Evolutionary conservation across 2,329 filamentous ascomycete genomes (phyloP).

Genomic region (Trichoderma polysporum): DNA sequence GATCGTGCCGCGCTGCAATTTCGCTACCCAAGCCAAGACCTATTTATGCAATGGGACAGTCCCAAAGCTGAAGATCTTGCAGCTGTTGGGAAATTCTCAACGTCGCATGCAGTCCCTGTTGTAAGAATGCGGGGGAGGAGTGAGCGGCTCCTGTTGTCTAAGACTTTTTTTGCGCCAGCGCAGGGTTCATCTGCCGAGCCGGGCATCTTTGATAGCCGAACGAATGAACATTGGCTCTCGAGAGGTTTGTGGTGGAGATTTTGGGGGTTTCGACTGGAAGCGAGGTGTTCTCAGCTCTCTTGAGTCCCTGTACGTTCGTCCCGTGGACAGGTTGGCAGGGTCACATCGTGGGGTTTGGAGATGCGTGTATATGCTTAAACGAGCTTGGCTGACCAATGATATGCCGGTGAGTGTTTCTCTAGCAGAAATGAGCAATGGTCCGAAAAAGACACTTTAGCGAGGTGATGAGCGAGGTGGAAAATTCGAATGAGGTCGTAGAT

Average conservation of each 20-base stretch:
- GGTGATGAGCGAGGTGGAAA: not conserved
- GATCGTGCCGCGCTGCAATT: not conserved
- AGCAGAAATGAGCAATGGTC: not conserved
- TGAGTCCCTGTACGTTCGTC: slow-evolving; percentile 1
- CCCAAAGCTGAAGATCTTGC: not conserved
- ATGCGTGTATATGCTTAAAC: not conserved
- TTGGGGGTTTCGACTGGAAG: not conserved
- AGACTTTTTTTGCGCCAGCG: not conserved
- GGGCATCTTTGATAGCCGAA: not conserved
- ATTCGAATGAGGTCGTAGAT: not conserved
- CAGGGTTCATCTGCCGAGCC: slow-evolving; percentile 11
- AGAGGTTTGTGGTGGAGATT: not conserved
- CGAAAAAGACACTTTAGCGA: not conserved
- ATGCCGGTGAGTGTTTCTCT: too few species aligned
- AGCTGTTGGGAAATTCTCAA: not conserved
- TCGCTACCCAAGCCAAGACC: not conserved
- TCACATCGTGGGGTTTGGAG: not conserved
- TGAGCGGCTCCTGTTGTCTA: not conserved
- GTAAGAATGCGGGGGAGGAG: slow-evolving; percentile 1
- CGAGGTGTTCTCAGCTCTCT: not conserved
- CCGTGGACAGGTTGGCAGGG: not conserved
- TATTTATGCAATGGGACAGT: not conserved
- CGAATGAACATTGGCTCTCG: not conserved
- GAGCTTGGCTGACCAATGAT: not conserved
- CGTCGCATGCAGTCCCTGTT: not conserved